Percentiles rank a stretch among this genome's conserved stretches.
phyloP scores from a whole-genome alignment of 768 basidiomycete genomes.

The Trametes meyenii region DNA sequence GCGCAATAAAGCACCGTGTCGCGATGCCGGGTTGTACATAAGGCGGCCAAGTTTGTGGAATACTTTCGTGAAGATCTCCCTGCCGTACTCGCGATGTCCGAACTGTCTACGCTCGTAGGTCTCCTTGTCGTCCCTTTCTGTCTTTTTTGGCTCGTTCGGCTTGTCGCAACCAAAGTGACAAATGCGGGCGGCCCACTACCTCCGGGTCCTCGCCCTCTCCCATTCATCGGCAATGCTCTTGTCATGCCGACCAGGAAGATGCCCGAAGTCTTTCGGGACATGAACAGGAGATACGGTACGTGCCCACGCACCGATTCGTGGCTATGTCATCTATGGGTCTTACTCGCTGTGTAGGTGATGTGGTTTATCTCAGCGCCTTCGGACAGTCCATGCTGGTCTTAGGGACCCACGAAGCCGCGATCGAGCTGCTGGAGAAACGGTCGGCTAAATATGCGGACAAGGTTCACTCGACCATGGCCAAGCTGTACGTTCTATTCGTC shows the following conservation, averaged over 20 bases:
- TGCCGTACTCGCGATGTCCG: no score
- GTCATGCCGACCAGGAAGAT: background rate
- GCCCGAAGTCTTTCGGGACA: background rate
- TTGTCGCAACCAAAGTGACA: background rate
- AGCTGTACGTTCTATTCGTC: background rate
- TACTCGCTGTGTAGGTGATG: background rate
- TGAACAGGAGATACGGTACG: background rate
- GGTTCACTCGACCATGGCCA: background rate
- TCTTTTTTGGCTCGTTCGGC: no score
- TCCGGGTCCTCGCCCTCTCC: constrained; percentile 4
- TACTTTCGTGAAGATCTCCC: no score
- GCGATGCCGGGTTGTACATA: no score
- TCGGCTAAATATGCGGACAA: constrained; percentile 36
- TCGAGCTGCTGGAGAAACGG: constrained; percentile 35
- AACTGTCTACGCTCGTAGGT: no score
- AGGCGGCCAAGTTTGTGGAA: no score
- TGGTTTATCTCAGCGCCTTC: constrained; percentile 28
- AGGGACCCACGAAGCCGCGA: constrained; percentile 33
- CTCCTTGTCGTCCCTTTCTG: no score
- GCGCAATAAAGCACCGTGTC: no score
- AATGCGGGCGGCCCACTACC: background rate
- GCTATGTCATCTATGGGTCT: background rate
- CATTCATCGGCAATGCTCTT: constrained; percentile 4
- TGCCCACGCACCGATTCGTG: background rate
- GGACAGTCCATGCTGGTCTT: constrained; percentile 31